A percentile compares a stretch with the other conserved stretches of the same genome.
Evolutionary conservation across 2,329 filamentous ascomycete species (phyloP).

Genomic region (Zymoseptoria brevis): DNA sequence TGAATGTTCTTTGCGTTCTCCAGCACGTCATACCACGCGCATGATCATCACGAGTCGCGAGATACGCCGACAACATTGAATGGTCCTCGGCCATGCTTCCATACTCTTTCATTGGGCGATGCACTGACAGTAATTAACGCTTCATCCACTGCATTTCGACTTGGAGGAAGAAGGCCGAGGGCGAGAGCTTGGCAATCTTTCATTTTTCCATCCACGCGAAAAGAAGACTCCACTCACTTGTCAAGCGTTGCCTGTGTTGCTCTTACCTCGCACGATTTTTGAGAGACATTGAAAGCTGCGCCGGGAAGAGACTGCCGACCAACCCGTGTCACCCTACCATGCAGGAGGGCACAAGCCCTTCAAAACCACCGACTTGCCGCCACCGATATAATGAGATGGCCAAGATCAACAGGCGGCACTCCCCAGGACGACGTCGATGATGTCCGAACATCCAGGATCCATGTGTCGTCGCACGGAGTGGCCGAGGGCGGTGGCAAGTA

Average conservation of each 20-base stretch:
- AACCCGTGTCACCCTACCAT: neutral
- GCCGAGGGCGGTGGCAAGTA: neutral
- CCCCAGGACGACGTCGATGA: neutral
- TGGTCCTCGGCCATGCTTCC: neutral
- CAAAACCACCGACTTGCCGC: neutral
- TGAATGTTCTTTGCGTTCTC: neutral
- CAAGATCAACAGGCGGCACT: neutral
- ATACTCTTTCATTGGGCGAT: neutral
- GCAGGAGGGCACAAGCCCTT: neutral
- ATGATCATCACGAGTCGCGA: neutral
- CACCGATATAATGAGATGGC: neutral
- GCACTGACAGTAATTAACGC: neutral
- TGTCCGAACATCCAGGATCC: neutral
- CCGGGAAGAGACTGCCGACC: no score
- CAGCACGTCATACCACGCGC: neutral
- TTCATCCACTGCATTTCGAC: no score
- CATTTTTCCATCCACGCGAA: no score
- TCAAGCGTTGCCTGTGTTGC: no score
- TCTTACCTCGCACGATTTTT: no score
- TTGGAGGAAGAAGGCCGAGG: neutral
- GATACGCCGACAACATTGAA: neutral
- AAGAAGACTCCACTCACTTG: no score
- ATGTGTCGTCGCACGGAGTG: neutral
- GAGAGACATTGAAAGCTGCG: no score
- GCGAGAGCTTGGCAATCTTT: no score